Base-by-base conservation (phyloP, 169 alveolate species). In the Eimeria falciformis region DNA sequence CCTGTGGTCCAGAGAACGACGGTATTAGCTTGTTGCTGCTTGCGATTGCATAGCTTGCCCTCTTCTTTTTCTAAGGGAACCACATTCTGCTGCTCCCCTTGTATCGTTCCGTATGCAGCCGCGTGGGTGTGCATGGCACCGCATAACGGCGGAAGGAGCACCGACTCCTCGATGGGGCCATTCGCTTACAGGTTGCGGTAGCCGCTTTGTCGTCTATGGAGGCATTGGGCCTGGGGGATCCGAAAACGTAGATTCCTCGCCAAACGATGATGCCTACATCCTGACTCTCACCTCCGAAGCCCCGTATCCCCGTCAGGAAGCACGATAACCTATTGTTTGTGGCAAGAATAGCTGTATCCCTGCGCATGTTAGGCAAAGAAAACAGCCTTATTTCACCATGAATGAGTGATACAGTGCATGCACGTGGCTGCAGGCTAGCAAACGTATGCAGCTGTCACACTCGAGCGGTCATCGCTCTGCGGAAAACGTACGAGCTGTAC, bases 91-190 rank as follows among this genome's bases (percentile, higher is more conserved):
- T 23, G 66, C n/a, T n/a, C n/a, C n/a, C n/a, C 65, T 2, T 77
- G 86, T 45, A 6, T 43, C 25, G 27, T n/a, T 47, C 50, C 27
- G 88, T 25, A 29, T 23, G 88, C 88, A 79, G 88, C 88, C 88
- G 88, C 88, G 88, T 62, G 88, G 88, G 88, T 79, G 88, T 58
- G 88, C 88, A 33, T 79, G 88, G 88, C 71, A 79, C 73, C 88
- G 88, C 88, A 9, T 79, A 27, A 79, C 71, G 5, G 88, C 88
- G 11, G 88, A 79, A 79, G 88, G 88, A 25, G 53, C 88, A 47
- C 88, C 88, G 3, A 79, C 73, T 79, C 88, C 88, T 43, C 88
- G 88, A 25, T 79, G 88, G 88, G 88, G 88, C 33, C 88, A 79
- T 53, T 79, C 88, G 33, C 68, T 79, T 23, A 79, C 88, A 25